Evolutionary conservation across 2,329 filamentous ascomycete genomes (phyloP).

Genomic region (Pseudogymnoascus verrucosus): DNA sequence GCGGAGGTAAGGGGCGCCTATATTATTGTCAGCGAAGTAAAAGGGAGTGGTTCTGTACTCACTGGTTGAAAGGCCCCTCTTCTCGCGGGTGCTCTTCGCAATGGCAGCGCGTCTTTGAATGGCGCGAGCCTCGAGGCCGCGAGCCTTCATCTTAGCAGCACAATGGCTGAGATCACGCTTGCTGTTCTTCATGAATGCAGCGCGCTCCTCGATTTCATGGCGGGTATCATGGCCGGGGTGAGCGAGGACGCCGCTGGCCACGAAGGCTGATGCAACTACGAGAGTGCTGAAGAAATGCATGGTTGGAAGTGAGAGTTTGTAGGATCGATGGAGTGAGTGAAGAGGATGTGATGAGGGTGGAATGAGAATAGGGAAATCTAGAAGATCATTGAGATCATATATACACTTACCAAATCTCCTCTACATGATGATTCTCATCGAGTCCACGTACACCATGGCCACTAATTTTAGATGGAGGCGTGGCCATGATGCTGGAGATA

Average conservation of each 20-base stretch:
- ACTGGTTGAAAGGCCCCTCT: slow-evolving; percentile 22
- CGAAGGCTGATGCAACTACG: not conserved
- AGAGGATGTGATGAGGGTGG: not conserved
- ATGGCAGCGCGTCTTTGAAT: slow-evolving; percentile 29
- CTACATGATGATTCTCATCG: not conserved
- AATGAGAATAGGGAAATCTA: not conserved
- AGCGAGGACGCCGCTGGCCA: slow-evolving; percentile 20
- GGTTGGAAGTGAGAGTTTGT: not conserved
- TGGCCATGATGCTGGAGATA: slow-evolving; percentile 2
- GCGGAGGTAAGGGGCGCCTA: slow-evolving; percentile 1
- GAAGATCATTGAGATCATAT: not conserved
- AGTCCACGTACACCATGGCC: not conserved
- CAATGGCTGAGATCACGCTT: slow-evolving; percentile 33
- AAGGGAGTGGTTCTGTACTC: not conserved
- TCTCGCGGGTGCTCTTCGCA: slow-evolving; percentile 28
- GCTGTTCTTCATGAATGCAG: slow-evolving; percentile 28
- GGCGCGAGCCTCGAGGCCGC: slow-evolving; percentile 29
- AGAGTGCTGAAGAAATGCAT: slow-evolving; percentile 1
- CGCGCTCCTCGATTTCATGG: slow-evolving; percentile 29
- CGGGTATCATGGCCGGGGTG: slow-evolving; percentile 33
- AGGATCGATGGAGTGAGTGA: not conserved
- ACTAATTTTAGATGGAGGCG: not conserved
- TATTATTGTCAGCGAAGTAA: not conserved
- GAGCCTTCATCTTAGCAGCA: slow-evolving; percentile 30
- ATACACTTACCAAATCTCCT: not conserved